phyloP scores from a whole-genome alignment of 148 eudicot species.

The Fagopyrum tataricum region DNA sequence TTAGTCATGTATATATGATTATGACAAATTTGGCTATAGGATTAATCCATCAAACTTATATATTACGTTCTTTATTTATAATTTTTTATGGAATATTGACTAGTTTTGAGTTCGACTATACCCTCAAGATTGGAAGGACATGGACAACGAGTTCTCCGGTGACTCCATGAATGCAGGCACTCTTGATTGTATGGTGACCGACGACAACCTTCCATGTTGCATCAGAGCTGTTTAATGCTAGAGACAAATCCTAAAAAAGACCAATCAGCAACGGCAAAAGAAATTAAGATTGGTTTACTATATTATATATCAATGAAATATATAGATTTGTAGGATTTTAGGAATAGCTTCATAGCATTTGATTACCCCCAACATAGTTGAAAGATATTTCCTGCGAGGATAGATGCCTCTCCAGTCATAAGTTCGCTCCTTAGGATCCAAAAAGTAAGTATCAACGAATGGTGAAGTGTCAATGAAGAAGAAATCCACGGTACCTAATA shows the following conservation, averaged over 20 bases:
- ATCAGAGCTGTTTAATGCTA: conserved; percentile 45
- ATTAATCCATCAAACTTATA: too few species aligned
- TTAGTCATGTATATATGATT: not conserved
- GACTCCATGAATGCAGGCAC: conserved; percentile 86
- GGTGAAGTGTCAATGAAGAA: conserved; percentile 85
- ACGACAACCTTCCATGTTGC: conserved; percentile 91
- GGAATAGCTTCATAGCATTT: too few species aligned
- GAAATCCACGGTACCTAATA: conserved; percentile 53
- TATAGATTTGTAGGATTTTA: not conserved
- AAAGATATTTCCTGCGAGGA: conserved; percentile 42
- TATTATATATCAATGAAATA: not conserved
- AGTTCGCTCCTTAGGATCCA: conserved; percentile 23
- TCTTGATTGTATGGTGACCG: conserved; percentile 77
- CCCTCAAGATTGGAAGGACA: conserved; percentile 51
- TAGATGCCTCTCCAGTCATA: conserved; percentile 74
- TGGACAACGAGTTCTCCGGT: conserved; percentile 56
- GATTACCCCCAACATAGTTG: conserved; percentile 23
- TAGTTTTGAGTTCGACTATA: not conserved
- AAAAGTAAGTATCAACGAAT: conserved; percentile 53
- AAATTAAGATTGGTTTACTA: not conserved
- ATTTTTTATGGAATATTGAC: not conserved
- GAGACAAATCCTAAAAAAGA: conserved; percentile 19
- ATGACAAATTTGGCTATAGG: not conserved
- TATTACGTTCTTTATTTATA: too few species aligned
- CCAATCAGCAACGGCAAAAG: not conserved